phyloP scores from a whole-genome alignment of 2,329 filamentous ascomycete species.

The Aaosphaeria pasadenensis region DNA sequence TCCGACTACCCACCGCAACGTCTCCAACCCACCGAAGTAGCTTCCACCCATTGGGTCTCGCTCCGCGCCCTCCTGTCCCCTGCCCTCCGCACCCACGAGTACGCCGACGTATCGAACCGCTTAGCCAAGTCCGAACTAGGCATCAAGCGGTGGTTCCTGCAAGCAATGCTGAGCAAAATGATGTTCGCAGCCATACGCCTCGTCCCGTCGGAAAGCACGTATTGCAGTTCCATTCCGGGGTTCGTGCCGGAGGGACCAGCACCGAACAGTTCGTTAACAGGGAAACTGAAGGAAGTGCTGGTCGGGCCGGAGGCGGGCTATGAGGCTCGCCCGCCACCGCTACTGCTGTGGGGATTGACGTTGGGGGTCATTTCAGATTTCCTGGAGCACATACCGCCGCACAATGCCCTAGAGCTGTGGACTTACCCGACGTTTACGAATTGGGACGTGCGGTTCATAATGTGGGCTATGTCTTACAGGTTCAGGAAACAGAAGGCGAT shows the following conservation, averaged over 20 bases:
- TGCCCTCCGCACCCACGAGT: conserved; percentile 58
- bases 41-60: conserved; percentile 67
- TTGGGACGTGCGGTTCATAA: conserved; percentile 57
- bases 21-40: conserved; percentile 67
- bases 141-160: conserved; percentile 53
- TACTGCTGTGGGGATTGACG: conserved; percentile 67
- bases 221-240: conserved; percentile 53
- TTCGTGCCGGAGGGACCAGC: conserved; percentile 39
- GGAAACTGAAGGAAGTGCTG: conserved; percentile 15
- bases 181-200: conserved; percentile 64
- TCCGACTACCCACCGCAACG: conserved; percentile 55
- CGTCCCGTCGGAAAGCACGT: conserved; percentile 59
- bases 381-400: conserved; percentile 63
- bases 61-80: conserved; percentile 60
- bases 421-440: conserved; percentile 67
- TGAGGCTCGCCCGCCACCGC: conserved; percentile 41
- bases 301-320: conserved; percentile 21
- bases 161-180: conserved; percentile 62
- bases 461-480: conserved; percentile 58
- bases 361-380: conserved; percentile 67
- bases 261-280: conserved; percentile 7
- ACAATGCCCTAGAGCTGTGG: conserved; percentile 61
- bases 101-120: conserved; percentile 62
- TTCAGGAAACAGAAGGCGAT: conserved; percentile 44
- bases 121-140: conserved; percentile 56